phyloP scores from a whole-genome alignment of 371 early-diverging fungal species.

The Apophysomyces ossiformis region DNA sequence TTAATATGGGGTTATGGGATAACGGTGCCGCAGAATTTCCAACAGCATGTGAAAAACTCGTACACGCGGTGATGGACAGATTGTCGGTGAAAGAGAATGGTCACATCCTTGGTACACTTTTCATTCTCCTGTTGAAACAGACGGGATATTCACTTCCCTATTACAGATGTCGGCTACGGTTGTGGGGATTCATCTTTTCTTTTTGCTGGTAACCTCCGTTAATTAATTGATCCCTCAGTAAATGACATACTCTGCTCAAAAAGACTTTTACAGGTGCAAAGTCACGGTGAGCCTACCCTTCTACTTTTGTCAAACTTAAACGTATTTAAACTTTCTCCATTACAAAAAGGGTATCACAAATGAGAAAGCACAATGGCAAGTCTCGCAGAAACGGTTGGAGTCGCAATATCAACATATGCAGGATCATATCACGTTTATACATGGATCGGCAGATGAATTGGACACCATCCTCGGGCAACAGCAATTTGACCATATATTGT shows the following conservation, averaged over 20 bases:
- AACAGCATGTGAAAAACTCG: constrained; percentile 39
- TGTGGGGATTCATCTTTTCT: constrained; percentile 56
- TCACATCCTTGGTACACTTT: constrained; percentile 36
- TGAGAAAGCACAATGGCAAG: constrained; percentile 40
- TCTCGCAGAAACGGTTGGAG: constrained; percentile 25
- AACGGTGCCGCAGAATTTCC: constrained; percentile 20
- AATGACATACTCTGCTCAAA: too few relatives aligned
- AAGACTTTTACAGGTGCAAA: constrained; percentile 16
- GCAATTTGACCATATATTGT: constrained; percentile 49
- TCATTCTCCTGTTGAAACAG: neutral
- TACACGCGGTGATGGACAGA: constrained; percentile 20
- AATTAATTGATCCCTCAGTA: too few relatives aligned
- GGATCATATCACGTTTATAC: constrained; percentile 20
- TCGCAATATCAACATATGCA: constrained; percentile 15
- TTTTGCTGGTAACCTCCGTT: constrained; percentile 32
- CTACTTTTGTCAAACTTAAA: neutral
- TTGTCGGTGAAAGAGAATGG: constrained; percentile 17
- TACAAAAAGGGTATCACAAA: constrained; percentile 51
- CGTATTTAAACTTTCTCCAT: neutral
- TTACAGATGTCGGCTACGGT: constrained; percentile 55
- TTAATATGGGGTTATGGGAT: constrained; percentile 55
- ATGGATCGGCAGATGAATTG: constrained; percentile 43
- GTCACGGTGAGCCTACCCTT: constrained; percentile 34
- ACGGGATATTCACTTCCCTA: neutral
- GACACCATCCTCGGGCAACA: neutral